Evolutionary conservation across 2,329 filamentous ascomycete species (phyloP), one percentile per base, ranked within the genome.

Genomic region (Pseudodiploospora longispora): DNA sequence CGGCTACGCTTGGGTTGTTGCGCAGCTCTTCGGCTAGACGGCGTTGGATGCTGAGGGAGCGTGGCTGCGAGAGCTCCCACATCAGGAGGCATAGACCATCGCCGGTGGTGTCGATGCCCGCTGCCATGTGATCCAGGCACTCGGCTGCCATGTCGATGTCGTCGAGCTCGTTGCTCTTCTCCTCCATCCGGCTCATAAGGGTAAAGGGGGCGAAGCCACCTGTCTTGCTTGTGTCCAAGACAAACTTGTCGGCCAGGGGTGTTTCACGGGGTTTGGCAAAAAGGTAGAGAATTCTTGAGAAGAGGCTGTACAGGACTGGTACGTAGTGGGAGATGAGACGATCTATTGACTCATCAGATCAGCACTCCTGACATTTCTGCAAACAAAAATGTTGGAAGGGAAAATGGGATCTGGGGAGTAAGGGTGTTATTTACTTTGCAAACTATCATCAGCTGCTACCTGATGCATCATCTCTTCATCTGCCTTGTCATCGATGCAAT

Each of bases 41-140:
- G 8, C 63, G 57, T 58, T 85, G 82, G 40, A 76, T 65, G 3
- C 57, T 47, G 1, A 65, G 52, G 4, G 74, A 80, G 6, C 69
- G 61, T 2, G 79, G 76, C 50, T 78, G 75, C 2, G 82, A 86
- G 3, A 87, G 67, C 56, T 85, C 75, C 73, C 81, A 82, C 76
- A 87, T 82, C 9, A 86, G 66, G 55, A 85, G 85, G 55, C 80
- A 85, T 0, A 86, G 66, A 0, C 72, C 80, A 51, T 86, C 82
- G 10, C 82, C 81, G 0, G 82, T 85, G 1, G 83, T 86, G 53
- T 86, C 82, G 47, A 86, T 84, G 0, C 82, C 83, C 0, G 82
- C 82, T 0, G 76, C 79, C 76, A 86, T 80, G 58, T 86, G 82
- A 52, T 86, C 82, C 45, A 83, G 73, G 53, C 79, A 83, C 60